Conservation (phyloP, 345 rosid genomes). For the Passiflora organensis region DNA sequence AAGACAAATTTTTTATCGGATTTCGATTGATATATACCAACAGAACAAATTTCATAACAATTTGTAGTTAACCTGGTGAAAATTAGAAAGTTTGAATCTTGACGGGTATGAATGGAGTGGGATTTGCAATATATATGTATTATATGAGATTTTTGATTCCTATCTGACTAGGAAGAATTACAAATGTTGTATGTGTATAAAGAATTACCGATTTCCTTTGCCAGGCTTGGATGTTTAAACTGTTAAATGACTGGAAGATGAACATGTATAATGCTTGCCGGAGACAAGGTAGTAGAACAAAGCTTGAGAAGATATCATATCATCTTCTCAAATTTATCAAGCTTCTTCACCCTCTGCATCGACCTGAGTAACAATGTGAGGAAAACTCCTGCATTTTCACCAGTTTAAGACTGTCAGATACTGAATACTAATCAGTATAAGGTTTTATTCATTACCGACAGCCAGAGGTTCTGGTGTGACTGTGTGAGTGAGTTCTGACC, state of each 20-base stretch:
- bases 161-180: too few species aligned
- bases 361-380: constrained; percentile 52
- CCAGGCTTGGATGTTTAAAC: background rate
- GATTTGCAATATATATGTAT: too few species aligned
- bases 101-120: too few species aligned
- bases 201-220: too few species aligned
- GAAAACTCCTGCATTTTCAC: constrained; percentile 56
- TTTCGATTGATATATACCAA: too few species aligned
- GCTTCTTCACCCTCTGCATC: constrained; percentile 72
- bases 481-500: constrained; percentile 37
- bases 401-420: background rate
- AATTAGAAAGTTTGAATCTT: too few species aligned
- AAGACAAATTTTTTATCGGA: too few species aligned
- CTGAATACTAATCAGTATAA: background rate
- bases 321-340: constrained; percentile 93
- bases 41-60: too few species aligned
- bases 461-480: background rate
- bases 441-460: background rate
- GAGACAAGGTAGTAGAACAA: background rate
- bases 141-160: too few species aligned
- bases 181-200: too few species aligned
- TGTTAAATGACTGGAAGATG: constrained; percentile 3
- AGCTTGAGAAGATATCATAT: constrained; percentile 30
- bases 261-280: background rate
- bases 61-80: too few species aligned